Percentiles rank a stretch among this genome's conserved stretches.
Evolutionary conservation across 768 basidiomycete species (phyloP).

Genomic region (Boletus pseudo-olivaceus): DNA sequence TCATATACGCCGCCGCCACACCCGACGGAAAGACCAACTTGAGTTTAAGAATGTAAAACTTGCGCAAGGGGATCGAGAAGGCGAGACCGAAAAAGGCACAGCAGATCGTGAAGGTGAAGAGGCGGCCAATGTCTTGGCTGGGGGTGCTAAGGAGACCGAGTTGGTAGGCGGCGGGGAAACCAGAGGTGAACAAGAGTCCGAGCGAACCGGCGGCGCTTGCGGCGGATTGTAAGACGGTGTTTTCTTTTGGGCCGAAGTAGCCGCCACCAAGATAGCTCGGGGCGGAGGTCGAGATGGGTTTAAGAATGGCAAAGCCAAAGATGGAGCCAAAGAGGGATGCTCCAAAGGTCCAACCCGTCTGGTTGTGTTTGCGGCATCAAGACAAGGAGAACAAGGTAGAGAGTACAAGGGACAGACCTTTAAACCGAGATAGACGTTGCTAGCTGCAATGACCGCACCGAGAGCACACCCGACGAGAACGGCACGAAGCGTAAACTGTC

Average conservation of each 20-base stretch:
- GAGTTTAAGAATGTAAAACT: slow-evolving; percentile 60
- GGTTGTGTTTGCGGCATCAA: neutral
- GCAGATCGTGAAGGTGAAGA: slow-evolving; percentile 53
- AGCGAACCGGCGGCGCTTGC: slow-evolving; percentile 50
- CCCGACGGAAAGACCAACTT: slow-evolving; percentile 63
- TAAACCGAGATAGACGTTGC: slow-evolving; percentile 64
- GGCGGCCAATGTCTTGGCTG: slow-evolving; percentile 48
- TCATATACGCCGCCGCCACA: slow-evolving; percentile 64
- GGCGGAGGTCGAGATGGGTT: slow-evolving; percentile 48
- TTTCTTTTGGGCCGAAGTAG: slow-evolving; percentile 63
- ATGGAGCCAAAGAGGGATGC: slow-evolving; percentile 51
- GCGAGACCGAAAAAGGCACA: slow-evolving; percentile 61
- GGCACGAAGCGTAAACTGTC: slow-evolving; percentile 52
- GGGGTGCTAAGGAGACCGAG: slow-evolving; percentile 48
- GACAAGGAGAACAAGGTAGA: neutral
- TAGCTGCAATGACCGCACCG: slow-evolving; percentile 55
- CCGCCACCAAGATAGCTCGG: slow-evolving; percentile 48
- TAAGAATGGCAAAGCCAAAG: slow-evolving; percentile 49
- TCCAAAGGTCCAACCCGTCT: slow-evolving; percentile 64
- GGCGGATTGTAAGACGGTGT: slow-evolving; percentile 27
- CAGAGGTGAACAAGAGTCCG: slow-evolving; percentile 58
- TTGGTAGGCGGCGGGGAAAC: slow-evolving; percentile 59
- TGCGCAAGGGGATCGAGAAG: slow-evolving; percentile 61
- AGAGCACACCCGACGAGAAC: slow-evolving; percentile 49
- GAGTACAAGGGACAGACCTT: slow-evolving; percentile 32